phyloP scores from a whole-genome alignment of 2,329 filamentous ascomycete species.

The Davidsoniella virescens region DNA sequence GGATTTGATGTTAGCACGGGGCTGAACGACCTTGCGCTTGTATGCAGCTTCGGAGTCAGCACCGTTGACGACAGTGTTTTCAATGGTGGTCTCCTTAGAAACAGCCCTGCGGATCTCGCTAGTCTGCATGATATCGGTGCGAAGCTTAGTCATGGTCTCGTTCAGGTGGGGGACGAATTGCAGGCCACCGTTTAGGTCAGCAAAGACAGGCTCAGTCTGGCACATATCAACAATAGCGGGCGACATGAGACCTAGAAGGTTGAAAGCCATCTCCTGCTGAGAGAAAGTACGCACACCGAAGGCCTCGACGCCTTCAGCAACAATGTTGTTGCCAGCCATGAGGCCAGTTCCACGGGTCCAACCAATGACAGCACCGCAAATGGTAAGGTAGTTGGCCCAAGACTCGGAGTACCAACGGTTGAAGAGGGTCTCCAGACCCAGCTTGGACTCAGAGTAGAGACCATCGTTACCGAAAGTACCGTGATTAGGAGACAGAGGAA shows the following conservation, averaged over 20 bases:
- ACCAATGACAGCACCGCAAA: conserved; percentile 94
- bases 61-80: conserved; percentile 95
- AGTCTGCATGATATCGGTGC: conserved; percentile 87
- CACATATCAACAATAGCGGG: conserved; percentile 88
- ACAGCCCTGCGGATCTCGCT: conserved; percentile 88
- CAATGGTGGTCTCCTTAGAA: conserved; percentile 85
- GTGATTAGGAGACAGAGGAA: conserved; percentile 93
- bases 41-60: conserved; percentile 83
- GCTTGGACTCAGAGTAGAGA: conserved; percentile 95
- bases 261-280: conserved; percentile 99
- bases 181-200: conserved; percentile 90
- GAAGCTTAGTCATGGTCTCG: conserved; percentile 79
- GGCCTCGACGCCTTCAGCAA: conserved; percentile 90
- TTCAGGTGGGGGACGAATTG: conserved; percentile 97
- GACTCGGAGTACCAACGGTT: conserved; percentile 96
- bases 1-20: conserved; percentile 94
- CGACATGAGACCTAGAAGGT: conserved; percentile 89
- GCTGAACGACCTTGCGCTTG: conserved; percentile 85
- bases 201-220: conserved; percentile 88
- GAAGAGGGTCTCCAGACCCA: conserved; percentile 92
- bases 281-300: conserved; percentile 97
- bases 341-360: conserved; percentile 98
- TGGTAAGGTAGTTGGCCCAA: conserved; percentile 94
- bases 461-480: conserved; percentile 96
- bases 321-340: conserved; percentile 95